Base-by-base conservation (phyloP, 2,329 filamentous ascomycete species). In the Tolypocladium pustulatum region DNA sequence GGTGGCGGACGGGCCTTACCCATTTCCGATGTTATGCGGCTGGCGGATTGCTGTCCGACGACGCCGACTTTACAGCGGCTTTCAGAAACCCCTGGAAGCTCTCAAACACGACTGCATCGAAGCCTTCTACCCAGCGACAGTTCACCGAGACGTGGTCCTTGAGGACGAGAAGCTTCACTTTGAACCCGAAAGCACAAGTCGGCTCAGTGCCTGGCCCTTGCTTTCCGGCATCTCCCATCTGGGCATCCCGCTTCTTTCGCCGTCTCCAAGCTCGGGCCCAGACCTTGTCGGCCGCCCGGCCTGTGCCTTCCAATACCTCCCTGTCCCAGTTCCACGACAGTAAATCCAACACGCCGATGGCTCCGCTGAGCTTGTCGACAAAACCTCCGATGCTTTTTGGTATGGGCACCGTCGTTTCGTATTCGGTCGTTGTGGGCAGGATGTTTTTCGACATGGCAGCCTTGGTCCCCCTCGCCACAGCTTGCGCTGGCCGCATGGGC, bases 51-150 rank as follows among this genome's bases (percentile, higher is more conserved):
- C 49, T 27, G 32, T n/a, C 13, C 20, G 37, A 34, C 10, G 13
- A 49, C 1, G 63, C 63, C 8, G 57, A 57, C 49, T 62, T 61
- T 1, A 61, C 66, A 5, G 67, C 76, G 10, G 68, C 61, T 70
- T 85, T 89, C 52, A 95, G 63, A 76, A 92, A 91, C 0, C 90
- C 91, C 61, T 86, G 88, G 62, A 99, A 91, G 69, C 92, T 97
- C 73, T 95, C 89, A 71, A 93, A 96, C 0, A 94, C 68, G 0
- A 86, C 79, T 22, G 81, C 76, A 63, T 96, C 89, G 7, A 79
- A 77, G 0, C 94, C 93, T 65, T 90, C 85, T 0, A 90, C 68
- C 92, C 72, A 75, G 37, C 89, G 78, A 57, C 88, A 76, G 5
- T 72, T 64, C 5, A 88, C 73, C 2, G 68, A 71, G 0, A 86